Evolutionary conservation across 768 basidiomycete species (phyloP).

Genomic region (Ramaria rubella): DNA sequence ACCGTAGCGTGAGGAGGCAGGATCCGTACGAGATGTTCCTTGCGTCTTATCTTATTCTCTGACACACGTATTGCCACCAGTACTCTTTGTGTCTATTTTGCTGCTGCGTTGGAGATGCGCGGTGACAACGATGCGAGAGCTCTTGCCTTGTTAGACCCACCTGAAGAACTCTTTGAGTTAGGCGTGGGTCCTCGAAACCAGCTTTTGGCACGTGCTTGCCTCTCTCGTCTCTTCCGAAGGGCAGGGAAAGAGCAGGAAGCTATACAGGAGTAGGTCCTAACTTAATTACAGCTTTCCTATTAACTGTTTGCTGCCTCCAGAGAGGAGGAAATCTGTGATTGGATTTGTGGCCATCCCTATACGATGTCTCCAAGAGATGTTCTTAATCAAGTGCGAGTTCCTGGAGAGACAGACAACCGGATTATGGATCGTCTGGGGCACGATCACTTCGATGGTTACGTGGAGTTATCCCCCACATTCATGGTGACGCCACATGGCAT

Average conservation of each 20-base stretch:
- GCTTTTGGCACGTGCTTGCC: background rate
- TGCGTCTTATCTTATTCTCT: too few species aligned
- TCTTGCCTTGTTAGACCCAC: background rate
- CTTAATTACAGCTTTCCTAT: background rate
- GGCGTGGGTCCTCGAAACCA: background rate
- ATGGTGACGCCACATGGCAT: background rate
- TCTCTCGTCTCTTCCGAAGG: background rate
- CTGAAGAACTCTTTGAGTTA: too few species aligned
- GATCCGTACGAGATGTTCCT: background rate
- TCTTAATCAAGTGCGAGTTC: background rate
- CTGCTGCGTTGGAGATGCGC: background rate
- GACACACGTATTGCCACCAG: background rate
- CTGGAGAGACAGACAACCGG: background rate
- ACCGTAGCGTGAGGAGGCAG: too few species aligned
- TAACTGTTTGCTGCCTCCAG: too few species aligned
- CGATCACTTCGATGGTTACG: background rate
- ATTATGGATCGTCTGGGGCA: background rate
- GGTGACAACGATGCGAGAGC: background rate
- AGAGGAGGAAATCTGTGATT: background rate
- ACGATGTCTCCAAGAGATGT: background rate
- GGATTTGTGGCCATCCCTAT: background rate
- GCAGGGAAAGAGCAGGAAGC: background rate
- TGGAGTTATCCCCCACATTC: background rate
- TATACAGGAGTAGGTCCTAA: background rate
- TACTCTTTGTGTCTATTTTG: background rate